Base-by-base conservation (phyloP, 1,284 basidiomycete genomes). In the Vanrija sp. region DNA sequence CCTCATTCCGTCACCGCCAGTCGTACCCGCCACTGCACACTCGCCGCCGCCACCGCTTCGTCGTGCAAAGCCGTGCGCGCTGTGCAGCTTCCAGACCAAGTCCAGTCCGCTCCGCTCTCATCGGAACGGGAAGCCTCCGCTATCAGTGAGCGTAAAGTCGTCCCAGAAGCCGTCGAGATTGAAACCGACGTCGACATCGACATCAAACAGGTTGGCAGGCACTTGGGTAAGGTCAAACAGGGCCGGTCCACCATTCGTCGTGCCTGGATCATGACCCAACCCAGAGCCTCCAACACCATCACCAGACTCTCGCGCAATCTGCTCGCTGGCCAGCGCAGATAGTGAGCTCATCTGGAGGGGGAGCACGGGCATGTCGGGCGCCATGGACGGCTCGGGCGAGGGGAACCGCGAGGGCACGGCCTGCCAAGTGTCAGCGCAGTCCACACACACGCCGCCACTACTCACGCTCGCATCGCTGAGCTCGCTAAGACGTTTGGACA, bases 131-230 rank as follows among this genome's bases (percentile, higher is more conserved):
- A 73, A 72, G 4, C 69, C 70, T 24, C 69, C 66, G 12, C 57
- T 61, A 56, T 72, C 70, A 2, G 68, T 71, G 5, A 72, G 49
- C 14, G 67, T 68, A 55, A 72, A 73, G 58, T 73, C 71, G 35
- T 72, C 71, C 66, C 67, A 73, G 51, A 73, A 73, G 1, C 70
- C 71, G 24, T 72, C 67, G 12, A 73, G 54, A 41, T 73, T 71
- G 53, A 73, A 72, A 19, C 56, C 59, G 3, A 57, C 51, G 25
- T 68, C 66, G 51, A 71, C 59, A 55, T 73, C 67, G 41, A 66
- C 64, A 38, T 72, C 68, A 35, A 72, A 71, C 27, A 72, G 45
- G 2, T 50, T 54, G 9, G 59, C 36, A n/a, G 50, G 53, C 16
- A 54, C 49, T 31, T 59, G 54, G 37, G 39, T 45, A 24, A 59